A percentile compares a stretch with the other conserved stretches of the same genome.
These are phyloP conservation scores for Orobanche coerulescens DNA, from an alignment of 257 asterid species.

Conservation along the genomic window DNA sequence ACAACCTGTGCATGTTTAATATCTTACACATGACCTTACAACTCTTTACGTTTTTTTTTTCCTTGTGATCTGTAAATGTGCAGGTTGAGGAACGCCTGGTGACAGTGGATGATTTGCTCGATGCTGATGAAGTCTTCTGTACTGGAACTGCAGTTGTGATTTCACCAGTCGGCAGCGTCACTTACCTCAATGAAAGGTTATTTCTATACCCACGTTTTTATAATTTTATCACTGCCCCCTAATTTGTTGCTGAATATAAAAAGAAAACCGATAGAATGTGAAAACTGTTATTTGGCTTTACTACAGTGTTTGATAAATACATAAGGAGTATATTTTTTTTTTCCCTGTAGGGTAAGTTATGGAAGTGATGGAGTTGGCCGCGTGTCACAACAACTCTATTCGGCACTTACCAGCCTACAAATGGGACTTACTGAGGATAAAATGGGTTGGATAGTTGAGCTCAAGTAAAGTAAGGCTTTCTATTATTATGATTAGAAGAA, in stretches of 20 bases:
- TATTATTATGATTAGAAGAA: background rate
- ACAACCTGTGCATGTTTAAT: background rate
- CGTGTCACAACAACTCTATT: conserved; percentile 71
- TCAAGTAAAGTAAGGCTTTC: conserved; percentile 40
- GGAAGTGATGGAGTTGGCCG: conserved; percentile 69
- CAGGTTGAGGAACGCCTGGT: conserved; percentile 82
- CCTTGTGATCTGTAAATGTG: conserved; percentile 7
- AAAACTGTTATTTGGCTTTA: background rate
- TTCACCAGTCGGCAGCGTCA: conserved; percentile 92
- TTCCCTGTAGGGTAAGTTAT: conserved; percentile 50
- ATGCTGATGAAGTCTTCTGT: conserved; percentile 96
- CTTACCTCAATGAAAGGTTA: conserved; percentile 69
- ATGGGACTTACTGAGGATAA: conserved; percentile 79
- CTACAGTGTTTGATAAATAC: background rate
- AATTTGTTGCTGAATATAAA: too few species aligned
- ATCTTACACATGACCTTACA: background rate
- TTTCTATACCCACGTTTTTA: background rate
- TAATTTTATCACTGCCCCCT: too few species aligned
- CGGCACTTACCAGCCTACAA: conserved; percentile 77
- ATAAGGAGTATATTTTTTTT: background rate
- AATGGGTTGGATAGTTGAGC: conserved; percentile 69
- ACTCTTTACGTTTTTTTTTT: background rate
- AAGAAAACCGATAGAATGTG: too few species aligned
- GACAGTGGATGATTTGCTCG: conserved; percentile 85
- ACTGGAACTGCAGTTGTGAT: conserved; percentile 94